Percentiles rank a stretch among this genome's conserved stretches.
These are phyloP conservation scores for Hanseniaspora vineae DNA, from an alignment of 805 yeast species.

Conservation along the genomic window DNA sequence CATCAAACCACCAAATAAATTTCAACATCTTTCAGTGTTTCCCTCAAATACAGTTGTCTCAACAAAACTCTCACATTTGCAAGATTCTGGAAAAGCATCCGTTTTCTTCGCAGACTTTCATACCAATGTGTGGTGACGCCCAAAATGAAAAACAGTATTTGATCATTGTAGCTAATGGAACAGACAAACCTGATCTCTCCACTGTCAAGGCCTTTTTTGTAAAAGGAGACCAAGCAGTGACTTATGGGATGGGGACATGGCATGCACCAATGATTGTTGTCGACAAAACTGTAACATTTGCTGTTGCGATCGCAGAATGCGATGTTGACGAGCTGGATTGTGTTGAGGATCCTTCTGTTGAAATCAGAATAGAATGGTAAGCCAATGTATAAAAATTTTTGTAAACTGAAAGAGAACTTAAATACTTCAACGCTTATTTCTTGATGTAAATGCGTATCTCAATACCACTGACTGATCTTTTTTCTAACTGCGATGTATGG, in stretches of 20 bases:
- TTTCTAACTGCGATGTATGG: slow-evolving; percentile 18
- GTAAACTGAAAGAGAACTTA: neutral
- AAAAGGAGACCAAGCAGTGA: slow-evolving; percentile 76
- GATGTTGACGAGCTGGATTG: neutral
- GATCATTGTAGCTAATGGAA: slow-evolving; percentile 61
- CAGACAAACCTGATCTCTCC: slow-evolving; percentile 48
- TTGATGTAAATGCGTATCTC: slow-evolving; percentile 29
- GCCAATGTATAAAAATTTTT: neutral
- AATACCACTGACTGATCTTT: slow-evolving; percentile 30
- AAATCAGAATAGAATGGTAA: neutral
- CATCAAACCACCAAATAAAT: neutral
- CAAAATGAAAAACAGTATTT: slow-evolving; percentile 42
- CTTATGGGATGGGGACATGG: slow-evolving; percentile 74
- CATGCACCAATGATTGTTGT: slow-evolving; percentile 76
- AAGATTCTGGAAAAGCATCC: slow-evolving; percentile 87
- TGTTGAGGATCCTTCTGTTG: slow-evolving; percentile 3
- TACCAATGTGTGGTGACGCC: slow-evolving; percentile 82
- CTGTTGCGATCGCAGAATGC: neutral
- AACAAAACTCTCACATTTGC: slow-evolving; percentile 28
- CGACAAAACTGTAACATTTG: slow-evolving; percentile 8
- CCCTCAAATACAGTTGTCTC: neutral
- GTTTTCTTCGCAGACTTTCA: slow-evolving; percentile 71
- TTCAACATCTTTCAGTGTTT: slow-evolving; percentile 6
- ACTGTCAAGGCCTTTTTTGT: slow-evolving; percentile 58
- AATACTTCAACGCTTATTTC: neutral